Evolutionary conservation across 139 green algal genomes (phyloP).

Genomic region (Nannochloris sp.): DNA sequence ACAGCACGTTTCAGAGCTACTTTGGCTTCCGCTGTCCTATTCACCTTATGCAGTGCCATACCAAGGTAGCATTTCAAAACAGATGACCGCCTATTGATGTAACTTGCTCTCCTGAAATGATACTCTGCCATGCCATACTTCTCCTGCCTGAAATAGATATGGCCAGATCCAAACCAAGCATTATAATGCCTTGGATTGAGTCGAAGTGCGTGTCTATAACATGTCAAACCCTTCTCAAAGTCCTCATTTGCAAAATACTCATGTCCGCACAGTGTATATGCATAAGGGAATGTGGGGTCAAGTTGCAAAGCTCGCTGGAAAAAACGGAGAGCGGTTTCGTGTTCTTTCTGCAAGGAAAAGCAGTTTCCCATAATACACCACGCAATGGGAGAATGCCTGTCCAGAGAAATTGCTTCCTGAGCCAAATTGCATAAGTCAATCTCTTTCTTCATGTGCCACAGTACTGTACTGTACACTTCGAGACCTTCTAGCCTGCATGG

Average conservation of each 20-base stretch:
- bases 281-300: slow-evolving; percentile 71
- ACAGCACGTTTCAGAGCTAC: slow-evolving; percentile 63
- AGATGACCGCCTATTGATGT: slow-evolving; percentile 68
- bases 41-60: slow-evolving; percentile 70
- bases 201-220: slow-evolving; percentile 78
- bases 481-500: slow-evolving; percentile 65
- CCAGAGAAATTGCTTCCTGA: slow-evolving; percentile 65
- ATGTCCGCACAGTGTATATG: slow-evolving; percentile 84
- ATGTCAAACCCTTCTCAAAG: slow-evolving; percentile 70
- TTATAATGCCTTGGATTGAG: slow-evolving; percentile 91
- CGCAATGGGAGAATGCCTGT: slow-evolving; percentile 67
- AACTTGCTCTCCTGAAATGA: slow-evolving; percentile 68
- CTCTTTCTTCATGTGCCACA: slow-evolving; percentile 92
- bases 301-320: slow-evolving; percentile 84
- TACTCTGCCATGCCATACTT: slow-evolving; percentile 81
- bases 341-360: slow-evolving; percentile 85
- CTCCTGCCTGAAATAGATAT: slow-evolving; percentile 87
- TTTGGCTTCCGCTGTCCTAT: slow-evolving; percentile 57
- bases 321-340: slow-evolving; percentile 74
- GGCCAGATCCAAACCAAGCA: slow-evolving; percentile 91
- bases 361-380: slow-evolving; percentile 93
- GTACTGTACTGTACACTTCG: slow-evolving; percentile 85
- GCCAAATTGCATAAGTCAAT: slow-evolving; percentile 79
- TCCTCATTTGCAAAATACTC: slow-evolving; percentile 90
- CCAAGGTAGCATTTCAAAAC: slow-evolving; percentile 89